These are phyloP conservation scores for Trifolium fragiferum DNA, from an alignment of 306 rosid species.

Conservation along the genomic window DNA sequence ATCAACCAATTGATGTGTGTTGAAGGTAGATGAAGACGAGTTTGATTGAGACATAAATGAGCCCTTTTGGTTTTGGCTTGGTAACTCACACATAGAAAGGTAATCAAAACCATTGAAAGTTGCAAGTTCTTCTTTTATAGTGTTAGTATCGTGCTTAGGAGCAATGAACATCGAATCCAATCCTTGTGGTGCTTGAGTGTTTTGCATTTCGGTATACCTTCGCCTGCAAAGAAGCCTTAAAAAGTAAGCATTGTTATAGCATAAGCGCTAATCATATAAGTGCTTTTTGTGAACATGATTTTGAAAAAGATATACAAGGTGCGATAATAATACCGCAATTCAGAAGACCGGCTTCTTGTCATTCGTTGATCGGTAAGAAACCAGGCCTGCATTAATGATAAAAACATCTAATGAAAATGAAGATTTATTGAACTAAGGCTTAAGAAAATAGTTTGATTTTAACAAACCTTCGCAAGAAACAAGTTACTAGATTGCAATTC, in stretches of 20 bases:
- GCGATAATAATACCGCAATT: conserved; percentile 64
- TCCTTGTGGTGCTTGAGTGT: conserved; percentile 58
- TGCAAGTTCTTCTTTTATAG: conserved; percentile 55
- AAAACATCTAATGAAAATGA: conserved; percentile 45
- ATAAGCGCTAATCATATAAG: background rate
- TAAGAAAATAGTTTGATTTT: conserved; percentile 29
- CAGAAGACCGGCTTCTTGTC: conserved; percentile 98
- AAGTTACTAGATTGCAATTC: conserved; percentile 72
- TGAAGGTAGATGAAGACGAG: conserved; percentile 77
- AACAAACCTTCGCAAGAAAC: conserved; percentile 80
- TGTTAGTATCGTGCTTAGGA: conserved; percentile 51
- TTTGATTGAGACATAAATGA: conserved; percentile 76
- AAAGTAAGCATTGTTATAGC: background rate
- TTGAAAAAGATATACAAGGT: conserved; percentile 33
- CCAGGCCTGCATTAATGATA: conserved; percentile 78
- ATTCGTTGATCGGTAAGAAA: conserved; percentile 84
- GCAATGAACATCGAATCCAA: conserved; percentile 56
- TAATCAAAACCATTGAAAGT: conserved; percentile 59
- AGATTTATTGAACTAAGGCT: conserved; percentile 38
- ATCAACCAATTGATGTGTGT: conserved; percentile 59
- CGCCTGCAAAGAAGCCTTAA: conserved; percentile 52
- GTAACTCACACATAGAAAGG: conserved; percentile 56
- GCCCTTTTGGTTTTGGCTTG: conserved; percentile 68
- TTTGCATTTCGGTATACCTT: conserved; percentile 80
- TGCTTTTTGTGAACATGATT: conserved; percentile 37